These are phyloP conservation scores for Umbelopsis sp. DNA, from an alignment of 192 early-diverging fungal species.

Conservation along the genomic window DNA sequence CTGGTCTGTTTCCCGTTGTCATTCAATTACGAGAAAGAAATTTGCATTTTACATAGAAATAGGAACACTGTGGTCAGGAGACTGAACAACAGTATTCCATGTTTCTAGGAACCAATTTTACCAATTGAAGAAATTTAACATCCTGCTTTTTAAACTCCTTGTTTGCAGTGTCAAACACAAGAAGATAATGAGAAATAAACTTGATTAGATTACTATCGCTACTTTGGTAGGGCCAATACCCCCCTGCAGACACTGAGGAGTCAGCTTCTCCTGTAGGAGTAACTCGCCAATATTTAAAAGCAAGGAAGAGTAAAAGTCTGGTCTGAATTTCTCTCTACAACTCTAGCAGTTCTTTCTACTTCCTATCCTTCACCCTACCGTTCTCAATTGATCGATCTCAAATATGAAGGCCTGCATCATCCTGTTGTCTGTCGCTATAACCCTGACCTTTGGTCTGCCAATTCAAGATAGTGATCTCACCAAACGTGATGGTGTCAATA, in stretches of 20 bases:
- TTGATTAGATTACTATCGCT: conserved; percentile 22
- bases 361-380: not conserved
- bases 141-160: not conserved
- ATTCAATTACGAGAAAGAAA: too few species aligned
- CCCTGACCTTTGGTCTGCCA: conserved; percentile 1
- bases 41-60: too few species aligned
- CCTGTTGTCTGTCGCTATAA: conserved; percentile 5
- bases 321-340: not conserved
- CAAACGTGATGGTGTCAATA: not conserved
- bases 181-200: not conserved
- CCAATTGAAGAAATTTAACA: too few species aligned
- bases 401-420: conserved; percentile 2
- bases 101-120: too few species aligned
- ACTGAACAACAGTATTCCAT: too few species aligned
- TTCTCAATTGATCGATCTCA: not conserved
- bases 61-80: too few species aligned
- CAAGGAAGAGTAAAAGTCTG: too few species aligned
- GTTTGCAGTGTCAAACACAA: not conserved
- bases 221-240: not conserved
- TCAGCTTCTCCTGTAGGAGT: conserved; percentile 1
- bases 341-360: conserved; percentile 14
- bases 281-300: too few species aligned
- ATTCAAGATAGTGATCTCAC: not conserved
- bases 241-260: conserved; percentile 6
- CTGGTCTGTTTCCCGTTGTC: too few species aligned